Percentiles rank a stretch among this genome's conserved stretches.
phyloP scores from a whole-genome alignment of 148 eudicot genomes.

The Gaultheria prostrata region DNA sequence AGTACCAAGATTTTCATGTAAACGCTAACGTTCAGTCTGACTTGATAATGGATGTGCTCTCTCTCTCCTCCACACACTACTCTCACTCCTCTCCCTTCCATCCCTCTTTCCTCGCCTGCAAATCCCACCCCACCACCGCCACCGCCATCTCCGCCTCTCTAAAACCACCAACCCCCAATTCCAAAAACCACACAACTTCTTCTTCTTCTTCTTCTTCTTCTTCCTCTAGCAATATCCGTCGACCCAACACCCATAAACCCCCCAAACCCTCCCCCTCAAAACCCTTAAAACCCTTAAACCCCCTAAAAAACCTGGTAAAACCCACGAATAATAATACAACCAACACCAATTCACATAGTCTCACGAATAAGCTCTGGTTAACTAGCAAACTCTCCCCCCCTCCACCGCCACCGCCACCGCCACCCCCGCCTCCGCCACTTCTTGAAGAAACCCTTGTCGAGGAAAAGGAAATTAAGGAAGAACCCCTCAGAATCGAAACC shows the following conservation, averaged over 20 bases:
- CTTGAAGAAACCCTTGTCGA: background rate
- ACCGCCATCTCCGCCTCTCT: background rate
- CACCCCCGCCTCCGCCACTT: background rate
- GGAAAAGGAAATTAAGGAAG: constrained; percentile 1
- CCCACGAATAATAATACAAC: constrained; percentile 26
- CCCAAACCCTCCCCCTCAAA: constrained; percentile 26
- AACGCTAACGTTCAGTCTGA: too few species aligned
- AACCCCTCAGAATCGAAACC: constrained; percentile 25
- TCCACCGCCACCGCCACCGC: constrained; percentile 35
- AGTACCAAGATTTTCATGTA: background rate
- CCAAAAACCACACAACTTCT: constrained; percentile 33
- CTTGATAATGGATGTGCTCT: constrained; percentile 35
- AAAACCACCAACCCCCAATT: constrained; percentile 24
- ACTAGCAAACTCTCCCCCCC: constrained; percentile 81
- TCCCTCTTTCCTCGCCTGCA: constrained; percentile 35
- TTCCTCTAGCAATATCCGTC: constrained; percentile 42
- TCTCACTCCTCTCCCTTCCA: constrained; percentile 26
- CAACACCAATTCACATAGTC: constrained; percentile 10
- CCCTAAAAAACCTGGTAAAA: constrained; percentile 46
- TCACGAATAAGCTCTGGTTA: constrained; percentile 62
- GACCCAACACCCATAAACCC: constrained; percentile 47
- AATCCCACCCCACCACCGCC: constrained; percentile 27
- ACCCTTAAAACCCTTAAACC: constrained; percentile 35
- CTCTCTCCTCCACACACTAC: constrained; percentile 40
- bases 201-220: constrained; percentile 37